Evolutionary conservation across 164 flowering plant genomes (phyloP).

Genomic region (Stephania japonica): DNA sequence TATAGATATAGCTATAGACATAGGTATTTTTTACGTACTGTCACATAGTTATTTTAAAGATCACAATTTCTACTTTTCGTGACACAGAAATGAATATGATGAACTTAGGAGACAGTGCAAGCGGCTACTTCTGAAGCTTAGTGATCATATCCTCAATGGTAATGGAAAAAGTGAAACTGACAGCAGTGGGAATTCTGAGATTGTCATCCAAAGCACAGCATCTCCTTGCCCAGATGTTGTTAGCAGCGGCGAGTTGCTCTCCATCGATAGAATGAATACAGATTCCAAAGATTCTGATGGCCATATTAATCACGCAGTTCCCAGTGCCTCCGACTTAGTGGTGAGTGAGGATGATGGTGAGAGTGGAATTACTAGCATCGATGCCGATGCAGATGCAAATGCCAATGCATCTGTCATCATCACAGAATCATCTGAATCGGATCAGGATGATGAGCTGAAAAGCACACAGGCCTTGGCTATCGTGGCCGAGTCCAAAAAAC

Average conservation of each 20-base stretch:
- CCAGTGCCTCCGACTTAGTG: slow-evolving; percentile 17
- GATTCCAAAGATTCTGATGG: slow-evolving; percentile 31
- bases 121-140: slow-evolving; percentile 18
- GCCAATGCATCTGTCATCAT: slow-evolving; percentile 6
- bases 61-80: slow-evolving; percentile 6
- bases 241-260: slow-evolving; percentile 70
- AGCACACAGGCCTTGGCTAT: slow-evolving; percentile 10
- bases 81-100: slow-evolving; percentile 46
- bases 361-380: slow-evolving; percentile 12
- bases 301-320: slow-evolving; percentile 12
- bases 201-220: slow-evolving; percentile 23
- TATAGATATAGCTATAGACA: neutral
- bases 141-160: slow-evolving; percentile 10
- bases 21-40: neutral
- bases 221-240: slow-evolving; percentile 49
- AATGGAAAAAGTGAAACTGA: slow-evolving; percentile 17
- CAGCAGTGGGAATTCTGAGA: slow-evolving; percentile 17
- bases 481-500: slow-evolving; percentile 10
- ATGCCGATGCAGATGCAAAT: neutral
- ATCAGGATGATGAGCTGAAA: slow-evolving; percentile 6
- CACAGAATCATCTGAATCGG: slow-evolving; percentile 20
- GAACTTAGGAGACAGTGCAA: slow-evolving; percentile 37
- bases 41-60: neutral
- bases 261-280: slow-evolving; percentile 42
- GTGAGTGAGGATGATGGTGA: slow-evolving; percentile 32